Base-by-base conservation (phyloP, 305 asterid species). In the Withania somnifera region DNA sequence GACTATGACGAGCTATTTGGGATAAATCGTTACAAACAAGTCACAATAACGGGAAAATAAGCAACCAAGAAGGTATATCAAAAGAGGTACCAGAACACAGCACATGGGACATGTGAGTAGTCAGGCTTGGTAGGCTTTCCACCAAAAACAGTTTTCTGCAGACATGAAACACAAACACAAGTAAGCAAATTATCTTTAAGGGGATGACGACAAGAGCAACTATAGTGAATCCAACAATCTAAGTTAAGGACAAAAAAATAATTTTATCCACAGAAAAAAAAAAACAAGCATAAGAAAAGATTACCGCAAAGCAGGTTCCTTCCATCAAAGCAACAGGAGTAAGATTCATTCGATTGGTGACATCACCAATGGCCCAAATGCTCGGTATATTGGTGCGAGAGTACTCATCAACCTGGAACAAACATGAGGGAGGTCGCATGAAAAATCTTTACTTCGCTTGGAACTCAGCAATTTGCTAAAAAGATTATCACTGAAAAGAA, bases 281-380 rank as follows among this genome's bases (percentile, higher is more conserved):
- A 36, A 56, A 47, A n/a, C n/a, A n/a, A 50, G n/a, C 80, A 75
- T 17, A 51, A 75, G 80, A 84, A 81, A 36, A 80, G 87, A 92
- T 73, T 93, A 97, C 99, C 2, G 97, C 97, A 83, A 97, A 95
- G 81, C 86, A 89, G 85, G 93, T 84, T 85, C 98, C 99, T 89
- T 97, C 99, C 98, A 92, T 91, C 81, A 97, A 92, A 88, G 99
- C 99, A 86, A 97, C 97, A 56, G 99, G 99, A 82, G 98, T 97
- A 77, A 97, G 98, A 90, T 97, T 97, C 91, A 97, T 90, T 54
- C 98, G 90, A 86, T 97, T 90, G 61, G 98, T 95, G 76, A 89
- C 98, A 87, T 97, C 98, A 42, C 98, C 98, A 28, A 97, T 89
- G 30, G 99, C 99, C 98, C 98, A 95, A 87, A 97, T 92, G 92